Base-by-base conservation (phyloP, 495 filamentous ascomycete genomes). In the Margaritispora aquatica region DNA sequence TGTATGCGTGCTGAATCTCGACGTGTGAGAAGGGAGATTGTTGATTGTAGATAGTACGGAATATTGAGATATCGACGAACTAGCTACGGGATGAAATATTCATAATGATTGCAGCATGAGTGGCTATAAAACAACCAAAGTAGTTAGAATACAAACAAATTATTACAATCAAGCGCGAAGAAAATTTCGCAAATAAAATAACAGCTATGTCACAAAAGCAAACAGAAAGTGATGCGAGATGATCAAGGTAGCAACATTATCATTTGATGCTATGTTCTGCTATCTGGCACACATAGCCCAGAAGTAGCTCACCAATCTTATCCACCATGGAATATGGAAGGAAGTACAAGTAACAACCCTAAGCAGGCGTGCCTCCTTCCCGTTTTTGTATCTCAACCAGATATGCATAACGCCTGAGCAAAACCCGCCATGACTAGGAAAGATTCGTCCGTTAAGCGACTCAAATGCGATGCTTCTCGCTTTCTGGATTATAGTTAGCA, bases 391-490 rank as follows among this genome's bases (percentile, higher is more conserved):
- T 44, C 17, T 44, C 38, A 17, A 8, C 38, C 38, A 44, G 7
- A 44, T 44, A 9, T 10, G 38, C 19, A n/a, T 44, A 44, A 44
- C 38, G 38, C 38, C 38, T n/a, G n/a, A 44, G 38, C 19, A n/a
- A 44, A 44, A 44, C 19, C 8, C 11, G 10, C 7, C 38, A 44
- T 15, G 8, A 44, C 38, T n/a, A 44, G 19, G 38, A 44, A 44
- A 44, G 7, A 2, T 44, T 44, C 15, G 38, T 44, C 19, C 13
- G 19, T 7, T 44, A n/a, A 17, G 3, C 17, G 38, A 44, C 2
- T 62, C 26, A 60, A 57, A 87, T 84, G 26, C 88, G 84, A 75
- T 92, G 88, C 72, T 92, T 92, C 69, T 92, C 88, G 73, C 85
- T 90, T 74, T 92, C 88, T 92, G 69, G 70, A n/a, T 52, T 53